A percentile compares a stretch with the other conserved stretches of the same genome.
phyloP scores from a whole-genome alignment of 495 filamentous ascomycete genomes.

The Aeminium ludgeri region DNA sequence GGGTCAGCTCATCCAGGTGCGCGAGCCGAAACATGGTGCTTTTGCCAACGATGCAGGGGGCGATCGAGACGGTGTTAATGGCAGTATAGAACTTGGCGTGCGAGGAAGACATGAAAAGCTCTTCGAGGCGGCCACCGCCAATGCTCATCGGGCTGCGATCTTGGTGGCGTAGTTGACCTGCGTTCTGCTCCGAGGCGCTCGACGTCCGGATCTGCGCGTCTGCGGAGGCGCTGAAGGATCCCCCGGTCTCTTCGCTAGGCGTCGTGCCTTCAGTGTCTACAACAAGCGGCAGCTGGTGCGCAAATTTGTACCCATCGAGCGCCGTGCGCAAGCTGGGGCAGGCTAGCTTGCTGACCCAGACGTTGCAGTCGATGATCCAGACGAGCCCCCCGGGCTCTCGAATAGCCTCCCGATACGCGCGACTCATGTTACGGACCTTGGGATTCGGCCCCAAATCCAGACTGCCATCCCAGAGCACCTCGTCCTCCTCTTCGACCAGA shows the following conservation, averaged over 20 bases:
- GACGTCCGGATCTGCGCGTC: neutral
- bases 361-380: conserved; percentile 93
- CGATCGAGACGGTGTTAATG: conserved; percentile 82
- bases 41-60: conserved; percentile 91
- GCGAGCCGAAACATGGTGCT: conserved; percentile 95
- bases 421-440: conserved; percentile 93
- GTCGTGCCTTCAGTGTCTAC: conserved; percentile 37
- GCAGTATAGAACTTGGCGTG: conserved; percentile 98
- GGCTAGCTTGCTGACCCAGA: conserved; percentile 72
- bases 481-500: conserved; percentile 79
- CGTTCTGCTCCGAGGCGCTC: neutral
- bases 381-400: conserved; percentile 32
- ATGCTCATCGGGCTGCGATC: conserved; percentile 19
- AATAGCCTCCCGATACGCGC: conserved; percentile 83
- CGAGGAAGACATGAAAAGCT: conserved; percentile 80
- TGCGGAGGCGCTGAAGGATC: conserved; percentile 5
- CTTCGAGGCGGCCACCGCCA: conserved; percentile 75
- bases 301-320: conserved; percentile 84
- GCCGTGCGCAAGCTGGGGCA: conserved; percentile 74
- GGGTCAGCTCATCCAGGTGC: conserved; percentile 69
- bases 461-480: conserved; percentile 37
- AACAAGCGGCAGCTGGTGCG: conserved; percentile 81
- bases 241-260: neutral
- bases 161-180: neutral
- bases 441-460: conserved; percentile 70